phyloP scores from a whole-genome alignment of 495 filamentous ascomycete species.

The Talaromyces adpressus region DNA sequence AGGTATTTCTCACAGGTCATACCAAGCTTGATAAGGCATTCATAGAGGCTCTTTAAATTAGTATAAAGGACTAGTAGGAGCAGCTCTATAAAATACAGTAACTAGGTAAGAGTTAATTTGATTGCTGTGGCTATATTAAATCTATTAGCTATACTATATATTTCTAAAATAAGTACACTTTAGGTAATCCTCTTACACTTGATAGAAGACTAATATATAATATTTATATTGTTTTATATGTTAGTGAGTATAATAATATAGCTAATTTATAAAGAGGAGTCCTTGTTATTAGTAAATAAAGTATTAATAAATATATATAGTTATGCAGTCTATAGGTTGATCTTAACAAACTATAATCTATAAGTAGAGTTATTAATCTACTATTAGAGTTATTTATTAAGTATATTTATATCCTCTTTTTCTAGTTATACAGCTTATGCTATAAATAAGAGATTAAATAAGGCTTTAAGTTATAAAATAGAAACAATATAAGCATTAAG shows the following conservation, averaged over 20 bases:
- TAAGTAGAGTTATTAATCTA: background rate
- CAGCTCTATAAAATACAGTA: background rate
- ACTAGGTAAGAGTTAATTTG: background rate
- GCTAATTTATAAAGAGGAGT: conserved; percentile 11
- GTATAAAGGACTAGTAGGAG: background rate
- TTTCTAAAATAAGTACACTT: conserved; percentile 3
- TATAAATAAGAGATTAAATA: background rate
- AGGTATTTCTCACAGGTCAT: background rate
- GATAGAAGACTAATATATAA: conserved; percentile 10
- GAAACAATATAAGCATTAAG: background rate
- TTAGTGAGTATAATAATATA: conserved; percentile 13
- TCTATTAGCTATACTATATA: background rate
- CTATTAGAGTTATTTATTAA: conserved; percentile 4
- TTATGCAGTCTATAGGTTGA: background rate
- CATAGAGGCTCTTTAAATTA: conserved; percentile 10
- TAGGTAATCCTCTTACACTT: conserved; percentile 14
- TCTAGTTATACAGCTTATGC: background rate
- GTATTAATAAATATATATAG: conserved; percentile 10
- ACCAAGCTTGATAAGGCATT: conserved; percentile 9
- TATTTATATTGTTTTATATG: conserved; percentile 9
- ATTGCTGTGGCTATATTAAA: background rate
- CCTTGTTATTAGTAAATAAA: conserved; percentile 14
- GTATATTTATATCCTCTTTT: background rate
- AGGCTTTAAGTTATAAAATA: background rate
- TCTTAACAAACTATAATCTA: background rate